phyloP scores from a whole-genome alignment of 1,284 basidiomycete genomes.

The Pseudozyma flocculosa region DNA sequence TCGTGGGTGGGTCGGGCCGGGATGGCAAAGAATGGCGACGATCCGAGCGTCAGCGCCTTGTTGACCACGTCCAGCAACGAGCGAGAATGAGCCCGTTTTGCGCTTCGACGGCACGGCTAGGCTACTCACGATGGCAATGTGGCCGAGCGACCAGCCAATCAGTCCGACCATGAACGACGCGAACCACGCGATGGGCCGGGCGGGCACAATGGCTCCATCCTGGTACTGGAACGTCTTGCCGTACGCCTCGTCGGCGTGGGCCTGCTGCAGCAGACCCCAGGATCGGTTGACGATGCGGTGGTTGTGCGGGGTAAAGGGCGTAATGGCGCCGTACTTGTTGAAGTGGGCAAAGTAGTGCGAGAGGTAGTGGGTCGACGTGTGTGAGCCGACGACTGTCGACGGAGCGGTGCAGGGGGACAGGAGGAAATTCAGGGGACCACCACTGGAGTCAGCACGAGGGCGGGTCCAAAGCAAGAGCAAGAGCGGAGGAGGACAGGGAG shows the following conservation, averaged over 20 bases:
- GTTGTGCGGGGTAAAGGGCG: constrained; percentile 69
- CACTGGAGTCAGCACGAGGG: too few species aligned
- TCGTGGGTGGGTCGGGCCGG: too few species aligned
- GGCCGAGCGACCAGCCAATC: constrained; percentile 28
- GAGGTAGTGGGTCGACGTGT: constrained; percentile 62
- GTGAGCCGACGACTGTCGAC: constrained; percentile 3
- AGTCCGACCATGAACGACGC: constrained; percentile 59
- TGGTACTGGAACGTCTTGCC: constrained; percentile 69
- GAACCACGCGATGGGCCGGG: constrained; percentile 60
- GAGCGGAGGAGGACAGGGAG: too few species aligned
- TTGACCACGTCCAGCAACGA: too few species aligned
- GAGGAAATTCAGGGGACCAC: too few species aligned
- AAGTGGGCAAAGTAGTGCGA: constrained; percentile 62
- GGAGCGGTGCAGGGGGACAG: too few species aligned
- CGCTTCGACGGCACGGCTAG: too few species aligned
- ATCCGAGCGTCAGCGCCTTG: too few species aligned
- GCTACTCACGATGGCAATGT: constrained; percentile 10
- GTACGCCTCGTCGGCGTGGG: constrained; percentile 34
- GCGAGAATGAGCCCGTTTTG: too few species aligned
- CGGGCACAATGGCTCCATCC: constrained; percentile 66
- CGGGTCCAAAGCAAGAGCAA: too few species aligned
- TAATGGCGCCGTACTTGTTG: constrained; percentile 65
- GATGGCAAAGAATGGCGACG: too few species aligned
- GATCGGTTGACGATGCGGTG: constrained; percentile 73
- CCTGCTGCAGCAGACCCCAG: constrained; percentile 68